Conservation (phyloP, 768 basidiomycete species). For the Mycena amicta region DNA sequence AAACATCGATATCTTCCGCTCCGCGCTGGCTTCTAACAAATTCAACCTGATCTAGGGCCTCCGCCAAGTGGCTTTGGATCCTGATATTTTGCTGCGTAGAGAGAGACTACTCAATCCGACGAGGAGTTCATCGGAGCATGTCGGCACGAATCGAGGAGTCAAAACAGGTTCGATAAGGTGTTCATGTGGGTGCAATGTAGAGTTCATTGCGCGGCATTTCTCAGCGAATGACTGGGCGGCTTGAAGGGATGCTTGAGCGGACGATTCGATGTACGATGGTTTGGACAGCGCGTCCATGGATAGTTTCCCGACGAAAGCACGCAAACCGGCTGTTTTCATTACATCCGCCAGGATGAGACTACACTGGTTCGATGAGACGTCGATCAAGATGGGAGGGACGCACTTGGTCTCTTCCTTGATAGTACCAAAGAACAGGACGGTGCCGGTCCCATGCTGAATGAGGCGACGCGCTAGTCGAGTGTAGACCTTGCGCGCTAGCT, state of each 20-base stretch:
- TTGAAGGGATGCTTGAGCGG: slow-evolving; percentile 48
- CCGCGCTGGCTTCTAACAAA: slow-evolving; percentile 66
- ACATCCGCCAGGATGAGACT: slow-evolving; percentile 79
- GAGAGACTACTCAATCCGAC: slow-evolving; percentile 60
- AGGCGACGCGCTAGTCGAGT: slow-evolving; percentile 65
- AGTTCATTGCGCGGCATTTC: slow-evolving; percentile 44
- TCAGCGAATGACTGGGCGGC: slow-evolving; percentile 61
- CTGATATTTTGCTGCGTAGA: slow-evolving; percentile 47
- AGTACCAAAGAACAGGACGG: slow-evolving; percentile 81
- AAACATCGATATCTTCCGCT: slow-evolving; percentile 73
- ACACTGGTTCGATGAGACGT: background rate
- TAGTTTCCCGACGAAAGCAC: slow-evolving; percentile 87
- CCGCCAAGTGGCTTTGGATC: slow-evolving; percentile 84
- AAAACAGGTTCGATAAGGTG: slow-evolving; percentile 78
- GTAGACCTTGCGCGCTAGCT: slow-evolving; percentile 70
- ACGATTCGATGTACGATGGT: slow-evolving; percentile 69
- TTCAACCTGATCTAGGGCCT: slow-evolving; percentile 74
- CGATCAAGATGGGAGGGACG: slow-evolving; percentile 23
- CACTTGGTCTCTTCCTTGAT: slow-evolving; percentile 84
- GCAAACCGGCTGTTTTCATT: slow-evolving; percentile 71
- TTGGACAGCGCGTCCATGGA: slow-evolving; percentile 85
- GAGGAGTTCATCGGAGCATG: slow-evolving; percentile 76
- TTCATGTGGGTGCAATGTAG: slow-evolving; percentile 42
- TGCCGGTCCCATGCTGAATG: slow-evolving; percentile 73
- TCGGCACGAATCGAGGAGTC: slow-evolving; percentile 89